A percentile compares a stretch with the other conserved stretches of the same genome.
Evolutionary conservation across 192 early-diverging fungal species (phyloP).

Genomic region (Dissophora ornata): DNA sequence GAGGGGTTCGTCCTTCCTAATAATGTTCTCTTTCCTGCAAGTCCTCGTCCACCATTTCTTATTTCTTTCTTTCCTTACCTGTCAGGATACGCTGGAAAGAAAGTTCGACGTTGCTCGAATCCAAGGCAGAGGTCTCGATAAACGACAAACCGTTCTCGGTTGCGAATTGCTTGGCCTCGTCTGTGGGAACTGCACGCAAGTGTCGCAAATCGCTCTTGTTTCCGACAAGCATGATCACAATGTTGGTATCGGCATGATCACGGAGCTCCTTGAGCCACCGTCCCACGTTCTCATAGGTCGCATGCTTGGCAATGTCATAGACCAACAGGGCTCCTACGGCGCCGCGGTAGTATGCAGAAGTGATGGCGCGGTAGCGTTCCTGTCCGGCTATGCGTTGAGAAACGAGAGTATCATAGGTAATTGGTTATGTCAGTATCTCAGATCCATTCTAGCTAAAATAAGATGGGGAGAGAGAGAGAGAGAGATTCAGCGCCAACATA

Average conservation of each 20-base stretch:
- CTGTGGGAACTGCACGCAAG: conserved; percentile 95
- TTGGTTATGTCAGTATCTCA: too few species aligned
- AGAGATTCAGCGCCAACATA: too few species aligned
- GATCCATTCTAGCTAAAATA: too few species aligned
- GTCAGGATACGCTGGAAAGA: conserved; percentile 96
- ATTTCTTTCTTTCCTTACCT: conserved; percentile 60
- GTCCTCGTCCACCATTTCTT: too few species aligned
- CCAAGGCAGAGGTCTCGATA: conserved; percentile 98
- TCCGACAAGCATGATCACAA: conserved; percentile 99
- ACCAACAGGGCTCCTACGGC: conserved; percentile 97
- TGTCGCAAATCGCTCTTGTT: conserved; percentile 99
- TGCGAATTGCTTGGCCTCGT: conserved; percentile 98
- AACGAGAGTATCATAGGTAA: too few species aligned
- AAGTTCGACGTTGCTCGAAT: conserved; percentile 95
- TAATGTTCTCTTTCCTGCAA: too few species aligned
- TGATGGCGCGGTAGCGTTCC: conserved; percentile 88
- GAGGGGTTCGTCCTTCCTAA: too few species aligned
- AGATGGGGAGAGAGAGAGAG: too few species aligned
- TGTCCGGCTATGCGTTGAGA: conserved; percentile 61
- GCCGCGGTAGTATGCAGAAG: conserved; percentile 92
- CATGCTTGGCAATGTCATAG: conserved; percentile 97
- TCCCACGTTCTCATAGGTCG: conserved; percentile 96
- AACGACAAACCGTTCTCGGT: conserved; percentile 95
- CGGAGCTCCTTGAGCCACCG: conserved; percentile 99
- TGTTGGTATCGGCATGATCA: conserved; percentile 97